Percentiles rank a stretch among this genome's conserved stretches.
These are phyloP conservation scores for Syncephalastrum contaminatum DNA, from an alignment of 371 early-diverging fungal genomes.

Conservation along the genomic window DNA sequence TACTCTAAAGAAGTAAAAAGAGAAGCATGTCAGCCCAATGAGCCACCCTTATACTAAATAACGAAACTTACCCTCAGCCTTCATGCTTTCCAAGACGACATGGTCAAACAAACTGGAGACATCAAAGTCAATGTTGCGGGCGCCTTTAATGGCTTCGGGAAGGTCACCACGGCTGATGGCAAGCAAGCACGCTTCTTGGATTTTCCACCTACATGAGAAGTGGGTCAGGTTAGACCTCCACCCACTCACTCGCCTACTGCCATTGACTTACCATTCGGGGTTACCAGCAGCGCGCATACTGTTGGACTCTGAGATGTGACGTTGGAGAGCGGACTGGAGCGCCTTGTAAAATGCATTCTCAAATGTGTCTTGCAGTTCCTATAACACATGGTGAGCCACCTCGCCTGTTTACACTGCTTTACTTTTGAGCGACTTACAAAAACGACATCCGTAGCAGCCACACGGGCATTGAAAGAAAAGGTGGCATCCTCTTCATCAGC, in stretches of 20 bases:
- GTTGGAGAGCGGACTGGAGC: constrained; percentile 51
- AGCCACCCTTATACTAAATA: neutral
- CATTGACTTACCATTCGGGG: constrained; percentile 42
- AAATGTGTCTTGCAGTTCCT: constrained; percentile 58
- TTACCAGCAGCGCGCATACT: constrained; percentile 53
- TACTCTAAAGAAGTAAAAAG: constrained; percentile 42
- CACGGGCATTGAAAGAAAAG: constrained; percentile 77
- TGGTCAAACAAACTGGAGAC: constrained; percentile 79
- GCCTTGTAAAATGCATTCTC: constrained; percentile 58
- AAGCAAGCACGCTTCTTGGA: constrained; percentile 79
- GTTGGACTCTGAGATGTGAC: constrained; percentile 55
- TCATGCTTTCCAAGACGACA: constrained; percentile 72
- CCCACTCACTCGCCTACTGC: neutral
- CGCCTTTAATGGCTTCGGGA: constrained; percentile 50
- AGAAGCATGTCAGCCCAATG: neutral
- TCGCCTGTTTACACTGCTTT: neutral
- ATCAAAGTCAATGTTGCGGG: constrained; percentile 40
- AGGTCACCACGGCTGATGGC: constrained; percentile 70
- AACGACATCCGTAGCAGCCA: constrained; percentile 79
- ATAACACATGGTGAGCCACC: neutral
- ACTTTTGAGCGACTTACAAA: constrained; percentile 26
- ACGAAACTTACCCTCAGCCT: constrained; percentile 29
- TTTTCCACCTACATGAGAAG: constrained; percentile 67
- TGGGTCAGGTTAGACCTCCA: neutral
- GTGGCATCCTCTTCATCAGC: constrained; percentile 91